A percentile compares a stretch with the other conserved stretches of the same genome.
phyloP scores from a whole-genome alignment of 768 basidiomycete species.

The Imleria badia region DNA sequence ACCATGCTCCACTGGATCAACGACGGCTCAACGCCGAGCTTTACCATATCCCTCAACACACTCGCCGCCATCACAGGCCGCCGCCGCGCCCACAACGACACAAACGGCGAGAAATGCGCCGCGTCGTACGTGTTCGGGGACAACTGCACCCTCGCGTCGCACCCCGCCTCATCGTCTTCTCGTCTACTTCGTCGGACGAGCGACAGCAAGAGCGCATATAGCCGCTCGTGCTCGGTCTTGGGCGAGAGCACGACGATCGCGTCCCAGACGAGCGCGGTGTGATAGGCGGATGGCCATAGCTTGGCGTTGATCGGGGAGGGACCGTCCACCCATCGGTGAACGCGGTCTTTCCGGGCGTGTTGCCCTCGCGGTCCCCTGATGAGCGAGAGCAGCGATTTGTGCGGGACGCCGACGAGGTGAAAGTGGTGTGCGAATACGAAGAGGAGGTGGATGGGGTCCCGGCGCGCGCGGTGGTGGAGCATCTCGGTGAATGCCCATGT shows the following conservation, averaged over 20 bases:
- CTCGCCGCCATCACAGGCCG: slow-evolving; percentile 32
- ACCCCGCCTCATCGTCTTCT: neutral
- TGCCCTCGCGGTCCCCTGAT: slow-evolving; percentile 15
- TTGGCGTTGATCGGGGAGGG: slow-evolving; percentile 11
- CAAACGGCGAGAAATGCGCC: slow-evolving; percentile 54
- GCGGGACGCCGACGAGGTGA: slow-evolving; percentile 52
- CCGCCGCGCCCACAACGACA: slow-evolving; percentile 38
- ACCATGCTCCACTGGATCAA: slow-evolving; percentile 51
- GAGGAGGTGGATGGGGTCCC: slow-evolving; percentile 26
- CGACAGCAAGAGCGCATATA: slow-evolving; percentile 48
- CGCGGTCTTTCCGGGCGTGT: neutral
- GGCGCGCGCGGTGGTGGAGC: slow-evolving; percentile 26
- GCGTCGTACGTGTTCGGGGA: slow-evolving; percentile 32
- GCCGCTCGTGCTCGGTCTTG: slow-evolving; percentile 25
- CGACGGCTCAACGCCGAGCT: slow-evolving; percentile 44
- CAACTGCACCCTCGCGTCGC: slow-evolving; percentile 5
- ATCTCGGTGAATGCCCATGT: slow-evolving; percentile 31
- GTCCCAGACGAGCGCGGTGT: slow-evolving; percentile 38
- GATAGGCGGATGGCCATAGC: slow-evolving; percentile 34
- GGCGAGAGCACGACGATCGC: slow-evolving; percentile 26
- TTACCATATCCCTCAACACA: slow-evolving; percentile 55
- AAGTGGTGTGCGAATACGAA: slow-evolving; percentile 52
- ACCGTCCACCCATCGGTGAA: neutral
- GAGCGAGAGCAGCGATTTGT: slow-evolving; percentile 20
- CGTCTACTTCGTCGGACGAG: slow-evolving; percentile 12